phyloP scores from a whole-genome alignment of 345 rosid species.

The Dipteronia dyeriana region DNA sequence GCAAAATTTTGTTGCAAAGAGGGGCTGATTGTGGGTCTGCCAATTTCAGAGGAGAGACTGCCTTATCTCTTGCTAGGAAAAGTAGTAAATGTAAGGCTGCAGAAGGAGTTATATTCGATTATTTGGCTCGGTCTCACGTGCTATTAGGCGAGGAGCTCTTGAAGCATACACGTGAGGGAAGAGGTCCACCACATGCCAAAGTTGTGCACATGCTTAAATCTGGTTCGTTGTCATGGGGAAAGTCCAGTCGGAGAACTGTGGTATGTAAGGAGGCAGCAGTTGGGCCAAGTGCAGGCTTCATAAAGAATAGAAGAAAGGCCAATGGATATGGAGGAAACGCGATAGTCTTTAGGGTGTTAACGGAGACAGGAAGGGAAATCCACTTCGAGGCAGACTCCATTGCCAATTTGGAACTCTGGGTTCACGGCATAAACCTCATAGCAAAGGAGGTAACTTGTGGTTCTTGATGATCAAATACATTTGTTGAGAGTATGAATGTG shows the following conservation, averaged over 20 bases:
- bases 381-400: slow-evolving; percentile 32
- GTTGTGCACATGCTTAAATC: slow-evolving; percentile 29
- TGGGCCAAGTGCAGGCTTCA: slow-evolving; percentile 27
- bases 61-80: slow-evolving; percentile 32
- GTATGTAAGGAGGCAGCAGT: slow-evolving; percentile 36
- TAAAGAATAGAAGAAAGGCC: slow-evolving; percentile 27
- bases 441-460: slow-evolving; percentile 28
- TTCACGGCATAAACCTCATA: slow-evolving; percentile 30
- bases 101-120: slow-evolving; percentile 31
- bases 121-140: slow-evolving; percentile 31
- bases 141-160: slow-evolving; percentile 32
- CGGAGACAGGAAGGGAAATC: slow-evolving; percentile 32
- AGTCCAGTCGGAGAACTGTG: slow-evolving; percentile 33
- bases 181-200: slow-evolving; percentile 34
- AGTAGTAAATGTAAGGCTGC: slow-evolving; percentile 29
- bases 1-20: slow-evolving; percentile 31
- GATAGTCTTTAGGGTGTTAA: slow-evolving; percentile 29
- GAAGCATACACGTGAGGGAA: slow-evolving; percentile 38
- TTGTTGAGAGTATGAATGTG: neutral
- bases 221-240: slow-evolving; percentile 33
- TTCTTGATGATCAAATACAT: neutral
- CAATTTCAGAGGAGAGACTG: slow-evolving; percentile 27
- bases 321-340: neutral
- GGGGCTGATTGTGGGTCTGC: slow-evolving; percentile 27
- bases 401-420: slow-evolving; percentile 26